Base-by-base conservation (phyloP, 1,284 basidiomycete species). In the Ceratobasidium papillatum region DNA sequence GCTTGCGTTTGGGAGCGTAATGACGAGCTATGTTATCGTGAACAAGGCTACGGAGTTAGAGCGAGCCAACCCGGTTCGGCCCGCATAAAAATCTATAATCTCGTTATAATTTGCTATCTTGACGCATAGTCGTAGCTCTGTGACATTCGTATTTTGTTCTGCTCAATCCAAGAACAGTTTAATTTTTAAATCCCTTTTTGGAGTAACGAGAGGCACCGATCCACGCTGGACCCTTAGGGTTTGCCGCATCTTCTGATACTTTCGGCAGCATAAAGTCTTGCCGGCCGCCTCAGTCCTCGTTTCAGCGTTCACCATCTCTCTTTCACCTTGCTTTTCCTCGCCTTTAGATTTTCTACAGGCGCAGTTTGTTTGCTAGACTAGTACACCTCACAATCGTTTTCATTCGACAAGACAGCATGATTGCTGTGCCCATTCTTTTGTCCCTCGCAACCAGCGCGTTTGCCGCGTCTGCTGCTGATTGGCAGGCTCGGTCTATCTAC, bases 1-100 rank as follows among this genome's bases (percentile, higher is more conserved):
- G 81, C 84, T 92, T 45, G 84, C 85, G 0, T 83, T 90, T 72
- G 89, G 90, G 8, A 86, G 90, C 9, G 76, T 91, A 54, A 86
- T 89, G 83, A 90, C 88, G 0, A 87, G 85, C 0, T 78, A 83
- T 7, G 80, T 89, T 22, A 84, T 88, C 66, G 85, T 78, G 7
- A 54, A 54, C 56, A 73, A 61, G 49, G 58, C 71, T 2, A 51
- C 43, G 25, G 47, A 54, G 17, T 9, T 64, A 36, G 73, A 74
- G 34, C 22, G 41, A 36, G 54, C 38, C 3, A 63, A 47, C 30
- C 36, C 58, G 25, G 30, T 25, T 25, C 51, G 66, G 8, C 66
- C 54, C 36, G 66, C 32, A 41, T 69, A 58, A 51, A 41, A 1
- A 11, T 4, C n/a, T 3, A 17, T 22, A 43, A 14, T 19, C 38